phyloP scores from a whole-genome alignment of 2,329 filamentous ascomycete species.

The Epichloe brachyelytri region DNA sequence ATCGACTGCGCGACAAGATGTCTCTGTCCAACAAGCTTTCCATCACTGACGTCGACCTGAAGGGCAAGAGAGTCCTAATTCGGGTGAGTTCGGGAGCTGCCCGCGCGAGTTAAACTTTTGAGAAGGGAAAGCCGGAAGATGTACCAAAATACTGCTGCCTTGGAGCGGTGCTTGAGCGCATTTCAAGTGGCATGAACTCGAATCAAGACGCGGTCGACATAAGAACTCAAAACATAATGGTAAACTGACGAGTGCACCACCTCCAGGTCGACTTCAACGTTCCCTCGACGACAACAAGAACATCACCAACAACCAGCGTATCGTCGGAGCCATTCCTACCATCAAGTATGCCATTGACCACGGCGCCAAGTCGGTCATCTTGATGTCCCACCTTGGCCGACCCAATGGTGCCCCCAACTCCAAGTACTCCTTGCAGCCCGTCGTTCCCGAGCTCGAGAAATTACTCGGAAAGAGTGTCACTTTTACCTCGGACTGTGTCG shows the following conservation, averaged over 20 bases:
- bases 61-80: conserved; percentile 96
- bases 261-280: conserved; percentile 97
- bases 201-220: not conserved
- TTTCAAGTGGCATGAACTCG: not conserved
- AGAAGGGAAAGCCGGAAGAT: not conserved
- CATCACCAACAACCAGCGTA: conserved; percentile 96
- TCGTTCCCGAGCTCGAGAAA: conserved; percentile 85
- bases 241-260: not conserved
- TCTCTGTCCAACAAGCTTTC: conserved; percentile 98
- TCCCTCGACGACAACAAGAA: conserved; percentile 82
- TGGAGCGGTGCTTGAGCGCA: not conserved
- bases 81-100: conserved; percentile 49
- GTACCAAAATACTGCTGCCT: not conserved
- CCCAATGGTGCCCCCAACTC: conserved; percentile 79
- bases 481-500: conserved; percentile 84
- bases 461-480: conserved; percentile 72
- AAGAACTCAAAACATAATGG: not conserved
- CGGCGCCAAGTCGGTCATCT: conserved; percentile 80
- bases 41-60: conserved; percentile 91
- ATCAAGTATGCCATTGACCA: conserved; percentile 89
- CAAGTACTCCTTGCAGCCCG: conserved; percentile 92
- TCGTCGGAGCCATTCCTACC: conserved; percentile 86
- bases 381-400: conserved; percentile 98
- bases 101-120: not conserved
- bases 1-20: conserved; percentile 46